Conservation (phyloP, 306 rosid genomes). For the Sphenostylis stenocarpa region DNA sequence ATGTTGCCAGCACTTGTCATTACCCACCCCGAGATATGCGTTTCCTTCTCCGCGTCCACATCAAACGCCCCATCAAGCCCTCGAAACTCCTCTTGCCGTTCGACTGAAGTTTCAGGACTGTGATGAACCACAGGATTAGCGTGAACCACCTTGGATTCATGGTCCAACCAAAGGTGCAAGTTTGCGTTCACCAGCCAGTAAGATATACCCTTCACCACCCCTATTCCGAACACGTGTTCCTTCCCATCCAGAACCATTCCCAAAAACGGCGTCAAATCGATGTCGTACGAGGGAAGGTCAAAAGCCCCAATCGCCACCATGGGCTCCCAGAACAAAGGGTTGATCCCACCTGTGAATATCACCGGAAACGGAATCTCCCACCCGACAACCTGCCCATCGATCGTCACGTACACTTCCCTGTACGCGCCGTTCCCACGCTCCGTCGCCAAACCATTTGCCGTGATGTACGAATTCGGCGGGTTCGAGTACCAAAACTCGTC, state of each 20-base stretch:
- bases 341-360: constrained; percentile 75
- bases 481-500: constrained; percentile 95
- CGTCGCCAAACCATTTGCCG: constrained; percentile 50
- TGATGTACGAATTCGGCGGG: constrained; percentile 65
- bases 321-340: constrained; percentile 82
- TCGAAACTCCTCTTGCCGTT: constrained; percentile 40
- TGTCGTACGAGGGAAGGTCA: constrained; percentile 63
- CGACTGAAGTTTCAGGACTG: constrained; percentile 42
- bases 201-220: constrained; percentile 63
- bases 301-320: constrained; percentile 84
- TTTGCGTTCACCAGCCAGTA: constrained; percentile 85
- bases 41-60: constrained; percentile 52
- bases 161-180: constrained; percentile 83
- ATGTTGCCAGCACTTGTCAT: constrained; percentile 61
- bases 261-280: constrained; percentile 74
- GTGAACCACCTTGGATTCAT: constrained; percentile 33
- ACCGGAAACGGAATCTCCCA: constrained; percentile 86
- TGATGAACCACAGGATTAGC: constrained; percentile 13
- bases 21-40: constrained; percentile 60
- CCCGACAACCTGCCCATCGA: constrained; percentile 66
- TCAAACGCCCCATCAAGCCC: constrained; percentile 68
- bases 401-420: constrained; percentile 62
- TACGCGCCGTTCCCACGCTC: constrained; percentile 74
- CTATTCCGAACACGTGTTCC: constrained; percentile 59
- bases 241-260: constrained; percentile 61